Percentiles rank a stretch among this genome's conserved stretches.
phyloP scores from a whole-genome alignment of 768 basidiomycete genomes.

The Termitomyces sp. region DNA sequence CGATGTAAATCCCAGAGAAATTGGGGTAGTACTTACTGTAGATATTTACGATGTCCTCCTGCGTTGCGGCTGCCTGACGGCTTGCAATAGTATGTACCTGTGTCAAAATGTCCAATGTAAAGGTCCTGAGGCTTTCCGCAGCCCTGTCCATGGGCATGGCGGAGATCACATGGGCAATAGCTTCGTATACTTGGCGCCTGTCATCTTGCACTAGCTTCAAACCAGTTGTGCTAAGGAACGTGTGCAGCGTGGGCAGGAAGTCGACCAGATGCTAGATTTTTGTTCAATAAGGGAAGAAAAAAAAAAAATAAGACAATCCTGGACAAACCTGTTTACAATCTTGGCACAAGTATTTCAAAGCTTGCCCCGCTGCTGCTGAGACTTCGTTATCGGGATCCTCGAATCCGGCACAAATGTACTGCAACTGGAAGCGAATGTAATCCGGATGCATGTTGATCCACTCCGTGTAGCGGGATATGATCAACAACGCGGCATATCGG shows the following conservation, averaged over 20 bases:
- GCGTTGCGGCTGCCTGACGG: slow-evolving; percentile 51
- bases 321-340: slow-evolving; percentile 79
- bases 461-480: slow-evolving; percentile 93
- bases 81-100: slow-evolving; percentile 62
- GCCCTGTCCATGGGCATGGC: slow-evolving; percentile 90
- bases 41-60: slow-evolving; percentile 64
- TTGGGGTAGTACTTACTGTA: slow-evolving; percentile 47
- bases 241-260: slow-evolving; percentile 87
- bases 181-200: slow-evolving; percentile 88
- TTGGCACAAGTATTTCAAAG: slow-evolving; percentile 93
- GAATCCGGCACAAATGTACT: slow-evolving; percentile 91
- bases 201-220: slow-evolving; percentile 81
- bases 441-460: slow-evolving; percentile 91
- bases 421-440: slow-evolving; percentile 80
- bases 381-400: slow-evolving; percentile 78
- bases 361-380: slow-evolving; percentile 90
- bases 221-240: slow-evolving; percentile 79
- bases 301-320: not conserved
- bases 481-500: slow-evolving; percentile 91
- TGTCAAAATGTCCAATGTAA: slow-evolving; percentile 79
- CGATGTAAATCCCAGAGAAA: not conserved
- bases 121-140: slow-evolving; percentile 80
- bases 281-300: not conserved
- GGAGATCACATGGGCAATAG: slow-evolving; percentile 91
- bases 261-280: slow-evolving; percentile 74